These are phyloP conservation scores for Magnaporthiopsis incrustans DNA, from an alignment of 2,329 filamentous ascomycete genomes.

Conservation along the genomic window DNA sequence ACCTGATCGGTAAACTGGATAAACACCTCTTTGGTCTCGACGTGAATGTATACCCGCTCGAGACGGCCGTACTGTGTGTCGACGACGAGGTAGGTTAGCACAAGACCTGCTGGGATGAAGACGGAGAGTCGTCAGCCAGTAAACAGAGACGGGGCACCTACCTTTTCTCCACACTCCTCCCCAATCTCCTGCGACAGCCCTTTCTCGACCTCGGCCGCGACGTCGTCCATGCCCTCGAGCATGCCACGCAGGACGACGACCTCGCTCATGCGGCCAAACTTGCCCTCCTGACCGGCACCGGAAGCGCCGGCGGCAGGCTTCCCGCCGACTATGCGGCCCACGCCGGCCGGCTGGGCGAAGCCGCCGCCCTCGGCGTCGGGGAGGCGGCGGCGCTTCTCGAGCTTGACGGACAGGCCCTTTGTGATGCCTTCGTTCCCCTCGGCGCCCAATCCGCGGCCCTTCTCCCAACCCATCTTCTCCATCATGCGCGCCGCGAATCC, in stretches of 20 bases:
- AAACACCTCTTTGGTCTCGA: slow-evolving; percentile 63
- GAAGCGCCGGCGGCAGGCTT: slow-evolving; percentile 43
- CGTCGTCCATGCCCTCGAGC: slow-evolving; percentile 71
- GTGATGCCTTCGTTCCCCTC: slow-evolving; percentile 65
- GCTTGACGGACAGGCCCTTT: slow-evolving; percentile 72
- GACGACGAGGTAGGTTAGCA: not conserved
- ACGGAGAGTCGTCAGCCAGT: too few species aligned
- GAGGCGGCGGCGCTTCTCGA: slow-evolving; percentile 78
- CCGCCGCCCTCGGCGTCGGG: slow-evolving; percentile 73
- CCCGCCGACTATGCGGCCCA: slow-evolving; percentile 75
- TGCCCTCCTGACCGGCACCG: slow-evolving; percentile 37
- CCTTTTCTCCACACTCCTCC: slow-evolving; percentile 80
- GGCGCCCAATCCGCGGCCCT: slow-evolving; percentile 80
- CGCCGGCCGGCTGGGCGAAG: slow-evolving; percentile 56
- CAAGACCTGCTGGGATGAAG: too few species aligned
- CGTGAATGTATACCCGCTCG: slow-evolving; percentile 69
- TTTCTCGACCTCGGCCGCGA: slow-evolving; percentile 68
- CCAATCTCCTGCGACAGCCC: slow-evolving; percentile 89
- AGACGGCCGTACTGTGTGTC: slow-evolving; percentile 69
- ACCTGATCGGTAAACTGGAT: slow-evolving; percentile 86
- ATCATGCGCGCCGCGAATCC: slow-evolving; percentile 84
- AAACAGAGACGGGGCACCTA: slow-evolving; percentile 24
- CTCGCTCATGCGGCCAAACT: slow-evolving; percentile 67
- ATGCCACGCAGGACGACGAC: slow-evolving; percentile 80
- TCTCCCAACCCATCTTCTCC: slow-evolving; percentile 88